Conservation (phyloP, 2,329 filamentous ascomycete genomes). For the Tolypocladium inflatum region DNA sequence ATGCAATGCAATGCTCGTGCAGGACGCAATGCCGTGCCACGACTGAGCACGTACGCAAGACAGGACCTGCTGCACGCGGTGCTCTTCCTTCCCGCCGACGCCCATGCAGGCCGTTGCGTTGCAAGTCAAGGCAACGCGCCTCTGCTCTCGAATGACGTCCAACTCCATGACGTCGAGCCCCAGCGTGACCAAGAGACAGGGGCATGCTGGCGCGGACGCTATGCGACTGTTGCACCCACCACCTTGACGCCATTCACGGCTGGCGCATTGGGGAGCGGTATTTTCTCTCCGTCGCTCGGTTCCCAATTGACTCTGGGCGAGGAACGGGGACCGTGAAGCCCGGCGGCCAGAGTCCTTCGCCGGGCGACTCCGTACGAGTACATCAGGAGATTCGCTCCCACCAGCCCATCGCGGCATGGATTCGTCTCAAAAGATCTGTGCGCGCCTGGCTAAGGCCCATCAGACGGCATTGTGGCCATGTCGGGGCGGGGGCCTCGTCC, state of each 20-base stretch:
- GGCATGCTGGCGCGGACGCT: constrained; percentile 1
- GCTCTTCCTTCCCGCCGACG: not conserved
- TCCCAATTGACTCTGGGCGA: not conserved
- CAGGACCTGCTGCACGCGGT: not conserved
- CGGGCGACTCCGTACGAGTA: not conserved
- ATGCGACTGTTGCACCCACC: not conserved
- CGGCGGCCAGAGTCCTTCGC: not conserved
- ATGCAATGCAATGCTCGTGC: not conserved
- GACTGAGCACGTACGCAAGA: not conserved
- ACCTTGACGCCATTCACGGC: not conserved
- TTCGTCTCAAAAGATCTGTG: not conserved
- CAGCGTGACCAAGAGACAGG: constrained; percentile 9
- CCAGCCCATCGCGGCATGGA: not conserved
- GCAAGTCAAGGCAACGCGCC: not conserved
- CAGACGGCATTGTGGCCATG: not conserved
- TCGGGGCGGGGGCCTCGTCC: not conserved
- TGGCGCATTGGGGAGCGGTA: not conserved
- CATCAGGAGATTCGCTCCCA: not conserved
- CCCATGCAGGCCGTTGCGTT: not conserved
- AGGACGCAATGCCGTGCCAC: not conserved
- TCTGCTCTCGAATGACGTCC: constrained; percentile 3
- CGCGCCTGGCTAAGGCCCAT: not conserved
- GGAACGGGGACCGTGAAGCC: not conserved
- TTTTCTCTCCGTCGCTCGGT: not conserved
- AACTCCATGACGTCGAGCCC: constrained; percentile 11